Evolutionary conservation across 2,329 filamentous ascomycete genomes (phyloP).

Genomic region (Pyrenochaeta sp.): DNA sequence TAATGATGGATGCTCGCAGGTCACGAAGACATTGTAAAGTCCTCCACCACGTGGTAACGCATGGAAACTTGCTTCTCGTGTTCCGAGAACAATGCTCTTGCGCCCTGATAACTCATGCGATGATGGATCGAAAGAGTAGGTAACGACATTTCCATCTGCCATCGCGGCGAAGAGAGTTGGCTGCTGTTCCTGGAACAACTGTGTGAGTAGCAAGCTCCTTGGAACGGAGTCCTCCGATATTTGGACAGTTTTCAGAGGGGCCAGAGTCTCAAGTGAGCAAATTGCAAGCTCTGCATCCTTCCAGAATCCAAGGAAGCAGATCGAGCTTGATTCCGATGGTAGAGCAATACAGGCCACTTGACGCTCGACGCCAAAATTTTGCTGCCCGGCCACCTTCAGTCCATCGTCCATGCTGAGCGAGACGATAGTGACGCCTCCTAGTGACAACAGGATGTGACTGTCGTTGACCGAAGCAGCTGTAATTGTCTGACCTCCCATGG

Average conservation of each 20-base stretch:
- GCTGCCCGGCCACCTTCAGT: conserved; percentile 65
- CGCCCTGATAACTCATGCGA: conserved; percentile 72
- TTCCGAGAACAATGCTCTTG: conserved; percentile 85
- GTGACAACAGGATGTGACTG: conserved; percentile 73
- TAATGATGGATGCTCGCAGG: conserved; percentile 90
- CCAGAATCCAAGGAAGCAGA: conserved; percentile 89
- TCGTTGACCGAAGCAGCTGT: conserved; percentile 80
- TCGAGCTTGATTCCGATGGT: conserved; percentile 65
- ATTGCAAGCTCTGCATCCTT: conserved; percentile 80
- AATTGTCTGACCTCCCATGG: conserved; percentile 63
- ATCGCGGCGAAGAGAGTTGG: conserved; percentile 88
- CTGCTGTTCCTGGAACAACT: conserved; percentile 70
- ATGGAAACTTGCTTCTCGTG: conserved; percentile 82
- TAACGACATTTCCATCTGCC: conserved; percentile 90
- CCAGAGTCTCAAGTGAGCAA: conserved; percentile 71
- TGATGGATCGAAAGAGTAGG: conserved; percentile 72
- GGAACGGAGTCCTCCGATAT: conserved; percentile 75
- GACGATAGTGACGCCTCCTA: conserved; percentile 76
- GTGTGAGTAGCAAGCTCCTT: conserved; percentile 79
- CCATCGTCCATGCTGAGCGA: conserved; percentile 69
- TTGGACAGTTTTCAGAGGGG: conserved; percentile 66
- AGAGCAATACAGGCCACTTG: conserved; percentile 88
- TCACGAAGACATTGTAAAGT: conserved; percentile 85
- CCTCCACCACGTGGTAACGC: conserved; percentile 72
- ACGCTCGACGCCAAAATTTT: conserved; percentile 69